Base-by-base conservation (phyloP, 768 basidiomycete genomes). In the Holtermanniella nyarrowii region DNA sequence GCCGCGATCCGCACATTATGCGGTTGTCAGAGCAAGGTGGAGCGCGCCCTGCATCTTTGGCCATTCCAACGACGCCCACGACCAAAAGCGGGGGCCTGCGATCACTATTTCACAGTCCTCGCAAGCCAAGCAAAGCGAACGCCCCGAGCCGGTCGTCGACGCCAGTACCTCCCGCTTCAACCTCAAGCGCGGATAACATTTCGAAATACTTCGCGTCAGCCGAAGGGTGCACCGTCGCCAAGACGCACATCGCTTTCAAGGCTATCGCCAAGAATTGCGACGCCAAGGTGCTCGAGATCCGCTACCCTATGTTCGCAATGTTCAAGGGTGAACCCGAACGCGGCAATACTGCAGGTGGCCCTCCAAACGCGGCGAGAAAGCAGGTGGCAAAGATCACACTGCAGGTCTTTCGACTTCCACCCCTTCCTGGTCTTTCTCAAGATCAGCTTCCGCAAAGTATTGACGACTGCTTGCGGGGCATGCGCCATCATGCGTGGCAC, bases 401-500 rank as follows among this genome's bases (percentile, higher is more conserved):
- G 48, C 90, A 96, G 72, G 74, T 96, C 50, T 91, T 97, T 74
- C 78, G 89, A 64, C 74, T 97, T 11, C 91, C 91, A 0, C 81
- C 90, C 2, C 70, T 96, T 43, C 85, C 87, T n/a, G 88, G 88
- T 16, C 75, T 95, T 20, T 73, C 80, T 27, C 77, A 80, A 18
- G 81, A 83, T 42, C 79, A 87, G 55, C 75, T 96, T 18, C 91
- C 93, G 13, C 85, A 90, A 70, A 89, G 87, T 63, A 75, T 96
- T 60, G 91, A 96, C 49, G 93, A 96, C 63, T 91, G 88, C 61
- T 78, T 84, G 60, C 80, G 86, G 13, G 91, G 93, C 0, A 74
- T 97, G 57, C 76, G 87, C 53, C 85, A 91, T 62, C 82, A 88
- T 50, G 83, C 84, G 31, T 95, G 89, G 90, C 89, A 93, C 65